Evolutionary conservation across 2,329 filamentous ascomycete genomes (phyloP).

Genomic region (Orbilia oligospora): DNA sequence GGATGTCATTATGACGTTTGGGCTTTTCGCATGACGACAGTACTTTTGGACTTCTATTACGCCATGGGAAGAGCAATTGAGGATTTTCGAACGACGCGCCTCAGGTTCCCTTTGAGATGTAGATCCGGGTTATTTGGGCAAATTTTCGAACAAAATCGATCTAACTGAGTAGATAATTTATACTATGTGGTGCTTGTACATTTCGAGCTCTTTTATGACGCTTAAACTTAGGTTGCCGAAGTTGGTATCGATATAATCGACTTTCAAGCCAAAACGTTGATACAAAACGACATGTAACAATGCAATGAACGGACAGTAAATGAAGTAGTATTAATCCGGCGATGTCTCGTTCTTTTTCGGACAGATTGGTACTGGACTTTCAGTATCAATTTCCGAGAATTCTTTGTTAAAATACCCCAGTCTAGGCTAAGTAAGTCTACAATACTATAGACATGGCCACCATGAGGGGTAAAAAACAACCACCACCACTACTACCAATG

Average conservation of each 20-base stretch:
- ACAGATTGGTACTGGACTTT: no score
- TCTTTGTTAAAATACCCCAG: neutral
- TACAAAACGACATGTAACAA: no score
- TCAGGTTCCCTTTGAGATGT: neutral
- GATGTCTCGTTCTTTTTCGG: neutral
- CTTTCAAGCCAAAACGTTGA: no score
- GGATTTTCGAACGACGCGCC: conserved; percentile 19
- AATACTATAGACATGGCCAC: no score
- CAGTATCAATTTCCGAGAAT: no score
- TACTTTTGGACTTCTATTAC: neutral
- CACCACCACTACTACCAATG: no score
- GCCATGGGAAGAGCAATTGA: conserved; percentile 9
- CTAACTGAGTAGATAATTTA: no score
- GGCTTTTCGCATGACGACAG: conserved; percentile 31
- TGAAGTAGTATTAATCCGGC: neutral
- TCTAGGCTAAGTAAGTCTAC: no score
- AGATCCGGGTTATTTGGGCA: conserved; percentile 6
- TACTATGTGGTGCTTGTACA: no score
- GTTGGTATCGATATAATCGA: no score
- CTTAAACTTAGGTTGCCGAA: no score
- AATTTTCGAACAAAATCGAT: neutral
- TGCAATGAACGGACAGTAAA: neutral
- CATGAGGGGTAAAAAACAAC: no score
- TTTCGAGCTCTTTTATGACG: neutral
- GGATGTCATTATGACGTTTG: conserved; percentile 47